Conservation (phyloP, 305 asterid species). For the Coffea humblotiana region DNA sequence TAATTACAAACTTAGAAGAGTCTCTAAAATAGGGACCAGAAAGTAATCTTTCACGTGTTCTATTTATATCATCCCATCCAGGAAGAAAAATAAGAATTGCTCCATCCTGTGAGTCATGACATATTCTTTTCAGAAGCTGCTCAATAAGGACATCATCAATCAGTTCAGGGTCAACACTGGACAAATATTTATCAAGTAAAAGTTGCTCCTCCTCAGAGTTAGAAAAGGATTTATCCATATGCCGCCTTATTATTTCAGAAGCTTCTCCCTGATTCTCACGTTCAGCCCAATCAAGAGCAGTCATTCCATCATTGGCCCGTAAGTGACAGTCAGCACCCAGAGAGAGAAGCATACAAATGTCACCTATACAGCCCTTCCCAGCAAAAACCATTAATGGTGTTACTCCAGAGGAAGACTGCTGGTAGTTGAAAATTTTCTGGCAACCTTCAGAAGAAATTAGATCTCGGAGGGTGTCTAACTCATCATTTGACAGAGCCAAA, state of each 20-base stretch:
- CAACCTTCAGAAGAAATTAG: slow-evolving; percentile 62
- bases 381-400: slow-evolving; percentile 94
- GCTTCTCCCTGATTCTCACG: slow-evolving; percentile 55
- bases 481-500: slow-evolving; percentile 63
- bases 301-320: slow-evolving; percentile 55
- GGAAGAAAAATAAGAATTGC: slow-evolving; percentile 95
- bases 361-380: slow-evolving; percentile 71
- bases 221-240: slow-evolving; percentile 48
- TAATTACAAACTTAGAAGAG: slow-evolving; percentile 53
- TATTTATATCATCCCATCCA: slow-evolving; percentile 95
- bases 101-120: slow-evolving; percentile 69
- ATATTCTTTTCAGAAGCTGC: slow-evolving; percentile 70
- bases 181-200: slow-evolving; percentile 70
- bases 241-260: slow-evolving; percentile 59
- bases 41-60: slow-evolving; percentile 59
- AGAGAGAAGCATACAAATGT: slow-evolving; percentile 87
- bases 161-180: slow-evolving; percentile 65
- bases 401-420: slow-evolving; percentile 73
- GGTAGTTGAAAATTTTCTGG: slow-evolving; percentile 52
- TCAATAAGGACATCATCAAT: slow-evolving; percentile 83
- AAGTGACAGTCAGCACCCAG: slow-evolving; percentile 69
- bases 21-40: slow-evolving; percentile 68
- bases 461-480: slow-evolving; percentile 72
- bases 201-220: slow-evolving; percentile 47
- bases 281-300: slow-evolving; percentile 78